Percentiles rank a stretch among this genome's conserved stretches.
Evolutionary conservation across 805 yeast species (phyloP).

Genomic region (Lipomyces yamadae): DNA sequence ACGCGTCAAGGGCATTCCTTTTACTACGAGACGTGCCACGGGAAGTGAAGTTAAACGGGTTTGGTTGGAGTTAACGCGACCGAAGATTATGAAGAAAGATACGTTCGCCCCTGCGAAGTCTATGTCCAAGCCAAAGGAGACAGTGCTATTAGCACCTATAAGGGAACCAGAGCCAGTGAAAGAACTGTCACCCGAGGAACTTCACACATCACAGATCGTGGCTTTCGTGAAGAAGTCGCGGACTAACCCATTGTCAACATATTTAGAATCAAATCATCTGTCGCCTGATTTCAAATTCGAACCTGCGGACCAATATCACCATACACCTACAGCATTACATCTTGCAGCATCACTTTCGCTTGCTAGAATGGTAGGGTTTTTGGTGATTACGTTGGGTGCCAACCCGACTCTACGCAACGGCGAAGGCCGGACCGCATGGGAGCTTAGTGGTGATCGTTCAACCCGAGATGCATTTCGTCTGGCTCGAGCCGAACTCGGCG

Average conservation of each 20-base stretch:
- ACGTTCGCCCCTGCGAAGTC: slow-evolving; percentile 47
- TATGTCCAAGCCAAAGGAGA: slow-evolving; percentile 16
- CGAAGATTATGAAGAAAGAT: slow-evolving; percentile 62
- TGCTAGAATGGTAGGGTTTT: slow-evolving; percentile 65
- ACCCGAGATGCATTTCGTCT: slow-evolving; percentile 63
- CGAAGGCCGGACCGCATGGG: slow-evolving; percentile 69
- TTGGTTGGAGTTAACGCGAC: slow-evolving; percentile 76
- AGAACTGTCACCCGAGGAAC: slow-evolving; percentile 49
- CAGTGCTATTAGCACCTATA: background rate
- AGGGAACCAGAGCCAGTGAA: slow-evolving; percentile 40
- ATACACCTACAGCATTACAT: slow-evolving; percentile 77
- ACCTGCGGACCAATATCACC: slow-evolving; percentile 58
- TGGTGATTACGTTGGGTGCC: slow-evolving; percentile 68
- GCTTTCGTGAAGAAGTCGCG: slow-evolving; percentile 69
- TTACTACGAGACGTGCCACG: slow-evolving; percentile 88
- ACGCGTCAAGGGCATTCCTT: slow-evolving; percentile 76
- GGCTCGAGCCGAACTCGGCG: slow-evolving; percentile 71
- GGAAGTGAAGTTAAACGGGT: slow-evolving; percentile 77
- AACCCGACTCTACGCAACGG: slow-evolving; percentile 65
- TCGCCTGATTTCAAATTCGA: slow-evolving; percentile 57
- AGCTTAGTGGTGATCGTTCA: slow-evolving; percentile 56
- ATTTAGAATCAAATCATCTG: slow-evolving; percentile 62
- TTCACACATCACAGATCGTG: slow-evolving; percentile 62
- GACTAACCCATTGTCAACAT: slow-evolving; percentile 72
- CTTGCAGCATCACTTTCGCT: slow-evolving; percentile 73